Percentiles rank a stretch among this genome's conserved stretches.
phyloP scores from a whole-genome alignment of 177 flowering plant species.

The Vitis hybrid region DNA sequence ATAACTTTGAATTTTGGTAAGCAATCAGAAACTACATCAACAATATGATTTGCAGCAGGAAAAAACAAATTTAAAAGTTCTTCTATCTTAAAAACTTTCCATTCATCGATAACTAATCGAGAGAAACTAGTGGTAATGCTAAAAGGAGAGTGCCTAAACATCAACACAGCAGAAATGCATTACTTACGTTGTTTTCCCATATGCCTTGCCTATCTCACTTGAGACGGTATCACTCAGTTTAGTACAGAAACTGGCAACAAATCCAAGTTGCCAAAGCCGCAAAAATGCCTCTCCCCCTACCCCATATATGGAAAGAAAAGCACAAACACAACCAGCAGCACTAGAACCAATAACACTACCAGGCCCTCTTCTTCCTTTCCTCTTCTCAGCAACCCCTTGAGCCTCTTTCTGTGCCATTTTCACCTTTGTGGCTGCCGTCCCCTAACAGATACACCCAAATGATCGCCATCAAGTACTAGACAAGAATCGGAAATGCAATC shows the following conservation, averaged over 20 bases:
- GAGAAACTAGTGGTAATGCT: background rate
- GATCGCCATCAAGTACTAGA: conserved; percentile 5
- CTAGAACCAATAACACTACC: conserved; percentile 98
- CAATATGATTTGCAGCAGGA: too few relatives aligned
- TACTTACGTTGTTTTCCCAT: conserved; percentile 85
- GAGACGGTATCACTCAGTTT: conserved; percentile 97
- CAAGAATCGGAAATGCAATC: background rate
- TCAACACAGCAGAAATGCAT: background rate
- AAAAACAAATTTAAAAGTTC: too few relatives aligned
- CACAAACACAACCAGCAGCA: conserved; percentile 98
- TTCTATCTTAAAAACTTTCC: background rate
- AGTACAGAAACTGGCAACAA: conserved; percentile 96
- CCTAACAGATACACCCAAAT: conserved; percentile 39
- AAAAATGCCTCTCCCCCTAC: conserved; percentile 59
- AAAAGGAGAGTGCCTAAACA: background rate
- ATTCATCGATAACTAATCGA: background rate
- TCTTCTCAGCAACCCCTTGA: conserved; percentile 93
- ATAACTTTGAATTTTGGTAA: too few relatives aligned
- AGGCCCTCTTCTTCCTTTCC: conserved; percentile 94
- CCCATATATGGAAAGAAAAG: conserved; percentile 68
- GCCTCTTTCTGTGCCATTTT: conserved; percentile 97
- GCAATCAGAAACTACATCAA: too few relatives aligned
- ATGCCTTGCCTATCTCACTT: conserved; percentile 98
- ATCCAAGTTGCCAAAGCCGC: conserved; percentile 76
- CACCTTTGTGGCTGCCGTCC: conserved; percentile 88